Evolutionary conservation across 768 basidiomycete genomes (phyloP), one percentile per base, ranked within the genome.

Genomic region (Suillus fuscotomentosus): DNA sequence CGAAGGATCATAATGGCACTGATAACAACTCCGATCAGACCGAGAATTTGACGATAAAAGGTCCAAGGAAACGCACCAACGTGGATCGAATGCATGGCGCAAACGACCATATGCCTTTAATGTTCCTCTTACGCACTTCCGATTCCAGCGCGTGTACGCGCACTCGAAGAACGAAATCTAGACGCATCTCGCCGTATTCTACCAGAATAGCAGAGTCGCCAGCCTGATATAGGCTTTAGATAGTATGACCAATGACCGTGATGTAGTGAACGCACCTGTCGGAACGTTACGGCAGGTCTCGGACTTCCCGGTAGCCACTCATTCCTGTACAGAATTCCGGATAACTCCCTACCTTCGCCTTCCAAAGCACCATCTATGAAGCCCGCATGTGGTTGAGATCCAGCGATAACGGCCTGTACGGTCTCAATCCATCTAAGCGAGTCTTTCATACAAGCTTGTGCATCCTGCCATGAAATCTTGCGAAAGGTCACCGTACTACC

Each of bases 121-220:
- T 53, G 2, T 76, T 66, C 14, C 71, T 69, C 13, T 69, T 68
- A 3, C 71, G 71, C 20, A 87, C 69, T 14, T 74, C 72, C 0
- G 74, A 72, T 67, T 87, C 81, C 20, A 88, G 81, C 0, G 81
- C 83, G 68, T 90, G 88, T 8, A 89, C 80, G 5, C 83, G 81
- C 2, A 86, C 86, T 2, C 88, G 82, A 13, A 85, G 69, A 24
- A 78, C 67, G 50, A 88, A 80, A 61, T 86, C 84, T 0, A 88
- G 76, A 31, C 70, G 74, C 82, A 86, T 83, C 1, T 72, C 68
- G 0, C 88, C 88, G 66, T 86, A 88, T 64, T 89, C 88, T 13
- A 89, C 80, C 2, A 89, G 79, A 55, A 91, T 84, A 1, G 83
- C 82, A 0, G 83, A 82, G 67, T 89, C 88, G 0, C 89, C 88